These are phyloP conservation scores for Coemansia erecta DNA, from an alignment of 192 early-diverging fungal species.

Conservation along the genomic window DNA sequence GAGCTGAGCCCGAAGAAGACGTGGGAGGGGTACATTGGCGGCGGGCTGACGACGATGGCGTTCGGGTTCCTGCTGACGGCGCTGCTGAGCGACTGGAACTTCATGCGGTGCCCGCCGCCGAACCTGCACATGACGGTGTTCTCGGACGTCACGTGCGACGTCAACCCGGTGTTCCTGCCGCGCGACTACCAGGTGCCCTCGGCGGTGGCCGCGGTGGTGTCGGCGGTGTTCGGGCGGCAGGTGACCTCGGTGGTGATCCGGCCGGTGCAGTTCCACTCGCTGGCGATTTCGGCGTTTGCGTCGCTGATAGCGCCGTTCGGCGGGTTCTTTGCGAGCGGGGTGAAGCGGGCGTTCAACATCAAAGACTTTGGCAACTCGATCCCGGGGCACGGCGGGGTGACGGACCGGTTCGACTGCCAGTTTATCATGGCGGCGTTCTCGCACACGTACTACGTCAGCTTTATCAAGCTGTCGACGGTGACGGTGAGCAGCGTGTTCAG, in stretches of 20 bases:
- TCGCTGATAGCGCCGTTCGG: conserved; percentile 96
- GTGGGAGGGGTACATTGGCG: conserved; percentile 95
- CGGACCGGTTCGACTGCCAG: conserved; percentile 98
- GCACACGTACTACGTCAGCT: conserved; percentile 85
- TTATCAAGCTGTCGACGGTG: conserved; percentile 66
- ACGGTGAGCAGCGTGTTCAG: conserved; percentile 44
- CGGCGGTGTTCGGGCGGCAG: conserved; percentile 20
- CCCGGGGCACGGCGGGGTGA: conserved; percentile 95
- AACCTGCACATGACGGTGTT: conserved; percentile 57
- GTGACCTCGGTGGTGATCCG: conserved; percentile 66
- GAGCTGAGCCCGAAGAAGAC: conserved; percentile 98
- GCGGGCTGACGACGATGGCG: conserved; percentile 77
- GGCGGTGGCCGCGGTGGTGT: conserved; percentile 17
- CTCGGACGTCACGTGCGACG: conserved; percentile 52
- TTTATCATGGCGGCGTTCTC: conserved; percentile 95
- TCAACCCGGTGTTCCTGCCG: conserved; percentile 64
- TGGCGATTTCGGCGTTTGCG: conserved; percentile 88
- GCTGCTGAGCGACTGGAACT: conserved; percentile 58
- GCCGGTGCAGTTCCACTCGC: conserved; percentile 84
- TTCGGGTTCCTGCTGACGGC: conserved; percentile 72
- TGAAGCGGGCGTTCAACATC: conserved; percentile 96
- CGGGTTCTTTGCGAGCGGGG: conserved; percentile 95
- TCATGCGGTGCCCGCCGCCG: conserved; percentile 66
- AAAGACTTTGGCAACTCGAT: conserved; percentile 97
- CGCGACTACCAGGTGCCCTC: conserved; percentile 47